Percentiles rank a stretch among this genome's conserved stretches.
Conservation (phyloP, 345 rosid genomes). For the Microcos paniculata region DNA sequence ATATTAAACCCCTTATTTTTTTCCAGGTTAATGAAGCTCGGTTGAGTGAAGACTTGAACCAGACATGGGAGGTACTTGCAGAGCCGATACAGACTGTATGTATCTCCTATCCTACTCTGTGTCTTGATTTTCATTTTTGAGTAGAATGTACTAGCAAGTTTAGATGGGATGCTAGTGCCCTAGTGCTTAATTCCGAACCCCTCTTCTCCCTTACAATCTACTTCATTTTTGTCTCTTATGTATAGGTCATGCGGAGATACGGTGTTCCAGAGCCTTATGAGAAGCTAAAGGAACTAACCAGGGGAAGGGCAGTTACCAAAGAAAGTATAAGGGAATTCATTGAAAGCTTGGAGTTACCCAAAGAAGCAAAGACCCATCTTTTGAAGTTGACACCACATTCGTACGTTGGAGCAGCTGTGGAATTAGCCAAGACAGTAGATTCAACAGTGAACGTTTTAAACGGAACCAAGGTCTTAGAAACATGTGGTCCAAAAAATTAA, state of each 20-base stretch:
- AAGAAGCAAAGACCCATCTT: slow-evolving; percentile 63
- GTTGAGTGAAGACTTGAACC: slow-evolving; percentile 75
- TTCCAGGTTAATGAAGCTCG: slow-evolving; percentile 79
- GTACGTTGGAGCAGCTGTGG: slow-evolving; percentile 76
- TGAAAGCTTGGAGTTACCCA: slow-evolving; percentile 63
- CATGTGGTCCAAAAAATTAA: slow-evolving; percentile 5
- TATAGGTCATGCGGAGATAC: slow-evolving; percentile 86
- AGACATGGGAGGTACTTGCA: slow-evolving; percentile 94
- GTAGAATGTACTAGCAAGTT: background rate
- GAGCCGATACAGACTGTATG: slow-evolving; percentile 93
- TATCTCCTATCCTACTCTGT: slow-evolving; percentile 9
- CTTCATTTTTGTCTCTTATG: background rate
- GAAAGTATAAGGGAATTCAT: slow-evolving; percentile 74
- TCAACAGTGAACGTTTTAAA: slow-evolving; percentile 35
- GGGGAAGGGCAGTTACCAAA: slow-evolving; percentile 80
- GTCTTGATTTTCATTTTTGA: background rate
- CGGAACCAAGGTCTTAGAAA: slow-evolving; percentile 25
- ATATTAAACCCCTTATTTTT: background rate
- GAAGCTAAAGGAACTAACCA: slow-evolving; percentile 87
- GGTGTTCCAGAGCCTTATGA: slow-evolving; percentile 95
- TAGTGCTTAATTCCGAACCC: background rate
- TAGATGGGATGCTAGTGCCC: background rate
- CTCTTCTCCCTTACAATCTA: background rate
- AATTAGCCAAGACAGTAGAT: slow-evolving; percentile 56
- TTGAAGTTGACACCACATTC: slow-evolving; percentile 69